Percentiles rank a stretch among this genome's conserved stretches.
Conservation (phyloP, 441 rosid species). For the Croton setiger region DNA sequence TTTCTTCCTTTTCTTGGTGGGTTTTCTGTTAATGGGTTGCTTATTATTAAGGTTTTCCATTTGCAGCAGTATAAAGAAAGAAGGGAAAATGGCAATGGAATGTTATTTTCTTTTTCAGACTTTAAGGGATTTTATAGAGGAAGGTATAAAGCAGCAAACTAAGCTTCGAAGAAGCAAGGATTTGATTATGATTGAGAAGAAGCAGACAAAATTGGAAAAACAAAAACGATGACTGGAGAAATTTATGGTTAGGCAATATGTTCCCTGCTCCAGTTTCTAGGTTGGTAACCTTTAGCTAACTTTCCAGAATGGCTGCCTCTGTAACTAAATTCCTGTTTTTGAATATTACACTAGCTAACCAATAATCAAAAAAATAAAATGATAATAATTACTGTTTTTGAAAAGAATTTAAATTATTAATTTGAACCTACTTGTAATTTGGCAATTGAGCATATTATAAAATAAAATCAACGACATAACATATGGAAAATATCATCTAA, state of each 20-base stretch:
- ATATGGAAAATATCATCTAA: too few relatives aligned
- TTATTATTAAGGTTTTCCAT: conserved; percentile 31
- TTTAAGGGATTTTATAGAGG: background rate
- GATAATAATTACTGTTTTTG: too few relatives aligned
- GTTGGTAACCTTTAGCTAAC: background rate
- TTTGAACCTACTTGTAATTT: too few relatives aligned
- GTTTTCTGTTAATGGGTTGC: background rate
- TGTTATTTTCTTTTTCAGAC: background rate
- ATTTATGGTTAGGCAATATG: background rate
- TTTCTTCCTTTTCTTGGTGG: conserved; percentile 20
- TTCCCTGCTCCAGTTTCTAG: background rate
- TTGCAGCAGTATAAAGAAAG: background rate
- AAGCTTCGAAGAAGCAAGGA: conserved; percentile 24
- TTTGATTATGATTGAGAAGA: background rate
- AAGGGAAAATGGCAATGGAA: background rate
- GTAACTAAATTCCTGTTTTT: background rate
- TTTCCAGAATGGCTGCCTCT: conserved; percentile 13
- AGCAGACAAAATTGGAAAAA: conserved; percentile 9
- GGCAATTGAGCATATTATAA: too few relatives aligned
- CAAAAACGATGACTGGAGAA: background rate
- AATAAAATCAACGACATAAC: too few relatives aligned
- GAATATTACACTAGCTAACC: too few relatives aligned
- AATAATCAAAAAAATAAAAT: too few relatives aligned
- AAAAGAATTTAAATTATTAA: too few relatives aligned
- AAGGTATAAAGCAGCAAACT: background rate